Percentiles rank a stretch among this genome's conserved stretches.
These are phyloP conservation scores for Suillus brevipes DNA, from an alignment of 768 basidiomycete species.

Conservation along the genomic window DNA sequence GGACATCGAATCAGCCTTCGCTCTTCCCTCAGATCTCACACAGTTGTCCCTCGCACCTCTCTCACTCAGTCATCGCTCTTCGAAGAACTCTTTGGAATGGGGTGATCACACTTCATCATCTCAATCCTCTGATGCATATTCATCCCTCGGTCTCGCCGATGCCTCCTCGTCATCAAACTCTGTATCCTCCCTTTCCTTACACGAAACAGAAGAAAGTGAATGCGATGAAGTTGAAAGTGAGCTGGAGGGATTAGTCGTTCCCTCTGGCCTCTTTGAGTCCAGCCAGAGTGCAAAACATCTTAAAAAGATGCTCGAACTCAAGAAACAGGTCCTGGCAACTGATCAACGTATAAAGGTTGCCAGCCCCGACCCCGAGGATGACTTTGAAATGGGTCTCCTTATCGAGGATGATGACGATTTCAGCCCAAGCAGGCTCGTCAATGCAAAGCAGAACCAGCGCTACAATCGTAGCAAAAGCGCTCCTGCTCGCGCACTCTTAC, in stretches of 20 bases:
- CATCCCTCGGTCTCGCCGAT: conserved; percentile 73
- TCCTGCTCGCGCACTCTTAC: conserved; percentile 50
- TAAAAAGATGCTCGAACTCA: conserved; percentile 51
- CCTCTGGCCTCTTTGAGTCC: conserved; percentile 73
- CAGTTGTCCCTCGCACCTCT: conserved; percentile 80
- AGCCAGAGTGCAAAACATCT: conserved; percentile 55
- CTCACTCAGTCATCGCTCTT: conserved; percentile 72
- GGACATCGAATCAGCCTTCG: conserved; percentile 83
- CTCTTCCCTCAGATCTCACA: conserved; percentile 77
- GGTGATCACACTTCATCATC: conserved; percentile 78
- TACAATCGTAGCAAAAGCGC: conserved; percentile 59
- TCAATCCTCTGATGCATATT: conserved; percentile 86
- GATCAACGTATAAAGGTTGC: conserved; percentile 54
- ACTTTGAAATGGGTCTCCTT: conserved; percentile 83
- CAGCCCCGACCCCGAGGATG: conserved; percentile 72
- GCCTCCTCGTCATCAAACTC: conserved; percentile 73
- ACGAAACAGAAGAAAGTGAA: conserved; percentile 72
- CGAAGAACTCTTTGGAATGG: conserved; percentile 86
- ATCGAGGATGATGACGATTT: conserved; percentile 83
- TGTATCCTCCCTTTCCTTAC: conserved; percentile 60
- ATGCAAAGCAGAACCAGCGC: conserved; percentile 45
- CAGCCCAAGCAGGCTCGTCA: conserved; percentile 72
- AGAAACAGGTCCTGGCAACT: conserved; percentile 56
- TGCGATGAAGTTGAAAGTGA: conserved; percentile 69
- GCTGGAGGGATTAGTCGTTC: conserved; percentile 80